Base-by-base conservation (phyloP, 2,329 filamentous ascomycete genomes). In the Coniochaeta prunicola region DNA sequence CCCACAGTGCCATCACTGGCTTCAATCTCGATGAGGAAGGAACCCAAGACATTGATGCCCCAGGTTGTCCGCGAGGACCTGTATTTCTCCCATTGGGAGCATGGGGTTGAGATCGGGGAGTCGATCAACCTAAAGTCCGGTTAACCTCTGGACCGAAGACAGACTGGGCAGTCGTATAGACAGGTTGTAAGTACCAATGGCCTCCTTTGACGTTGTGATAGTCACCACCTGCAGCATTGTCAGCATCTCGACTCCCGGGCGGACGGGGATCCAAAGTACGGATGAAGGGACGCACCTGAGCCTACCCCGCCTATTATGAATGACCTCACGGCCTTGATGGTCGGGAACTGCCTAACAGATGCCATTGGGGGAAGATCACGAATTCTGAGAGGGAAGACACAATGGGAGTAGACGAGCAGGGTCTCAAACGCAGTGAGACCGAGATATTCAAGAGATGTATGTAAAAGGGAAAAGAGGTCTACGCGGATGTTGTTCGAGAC, bases 11-110 rank as follows among this genome's bases (percentile, higher is more conserved):
- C 92, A 77, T 97, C 91, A 8, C 84, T 87, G 17, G 90, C 89
- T 73, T 96, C 91, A 58, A 97, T 86, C 74, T 96, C 92, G 8
- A 97, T 83, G 66, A 92, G 89, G 76, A 97, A 96, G 0, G 92
- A 96, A 1, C 92, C 92, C 28, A 97, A 77, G 8, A 96, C 92
- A 67, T 97, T 97, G 80, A 97, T 97, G 38, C 92, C 92, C 90
- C 91, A 97, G 71, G 87, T 92, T 13, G 92, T 96, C 66, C 92
- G 83, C 38, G 92, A 96, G 61, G 87, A 85, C 64, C 92, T 86
- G 74, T 96, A 97, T 66, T 92, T 80, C 64, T 94, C 90, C 83
- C 92, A 96, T 73, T 86, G 83, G 56, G 91, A 93, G 83, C 92
- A 96, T 7, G 92, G 92, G 0, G 92, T 97, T 1, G 92, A 92